Conservation (phyloP, 2,329 filamentous ascomycete species). For the Clarireedia hainanense region DNA sequence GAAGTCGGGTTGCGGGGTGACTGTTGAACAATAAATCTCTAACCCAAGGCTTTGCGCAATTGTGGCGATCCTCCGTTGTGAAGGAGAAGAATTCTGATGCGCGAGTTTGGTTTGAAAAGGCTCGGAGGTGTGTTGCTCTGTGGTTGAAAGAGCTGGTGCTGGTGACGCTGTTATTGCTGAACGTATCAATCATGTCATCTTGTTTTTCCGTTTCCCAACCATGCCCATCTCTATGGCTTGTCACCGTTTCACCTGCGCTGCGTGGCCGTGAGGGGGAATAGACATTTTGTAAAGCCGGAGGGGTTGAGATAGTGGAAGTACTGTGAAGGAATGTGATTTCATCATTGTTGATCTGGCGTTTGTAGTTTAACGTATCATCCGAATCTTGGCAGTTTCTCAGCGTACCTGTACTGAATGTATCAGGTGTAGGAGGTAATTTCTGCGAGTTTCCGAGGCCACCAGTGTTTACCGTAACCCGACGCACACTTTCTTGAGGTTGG, state of each 20-base stretch:
- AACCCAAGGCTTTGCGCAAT: conserved; percentile 18
- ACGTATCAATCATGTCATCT: conserved; percentile 23
- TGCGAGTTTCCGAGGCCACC: conserved; percentile 31
- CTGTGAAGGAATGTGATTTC: conserved; percentile 17
- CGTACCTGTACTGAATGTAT: conserved; percentile 29
- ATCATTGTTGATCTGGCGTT: conserved; percentile 11
- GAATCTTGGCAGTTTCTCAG: conserved; percentile 41
- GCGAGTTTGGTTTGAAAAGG: neutral
- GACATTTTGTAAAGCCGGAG: conserved; percentile 9
- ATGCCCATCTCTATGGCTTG: conserved; percentile 28
- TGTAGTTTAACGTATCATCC: conserved; percentile 36
- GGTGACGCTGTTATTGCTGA: conserved; percentile 17
- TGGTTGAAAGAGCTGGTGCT: conserved; percentile 18
- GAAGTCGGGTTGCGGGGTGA: conserved; percentile 14
- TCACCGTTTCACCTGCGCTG: conserved; percentile 29
- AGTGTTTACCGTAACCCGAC: conserved; percentile 21
- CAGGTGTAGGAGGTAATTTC: conserved; percentile 29
- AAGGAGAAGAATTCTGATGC: conserved; percentile 24
- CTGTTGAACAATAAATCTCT: conserved; percentile 22
- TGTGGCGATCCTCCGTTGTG: conserved; percentile 1
- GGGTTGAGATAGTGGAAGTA: conserved; percentile 16
- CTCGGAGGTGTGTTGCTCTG: conserved; percentile 7
- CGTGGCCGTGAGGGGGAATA: conserved; percentile 24
- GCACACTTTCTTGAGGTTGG: conserved; percentile 10
- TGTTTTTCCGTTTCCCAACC: conserved; percentile 28